Base-by-base conservation (phyloP, 768 basidiomycete genomes). In the Chalciporus pseudorubinellus region DNA sequence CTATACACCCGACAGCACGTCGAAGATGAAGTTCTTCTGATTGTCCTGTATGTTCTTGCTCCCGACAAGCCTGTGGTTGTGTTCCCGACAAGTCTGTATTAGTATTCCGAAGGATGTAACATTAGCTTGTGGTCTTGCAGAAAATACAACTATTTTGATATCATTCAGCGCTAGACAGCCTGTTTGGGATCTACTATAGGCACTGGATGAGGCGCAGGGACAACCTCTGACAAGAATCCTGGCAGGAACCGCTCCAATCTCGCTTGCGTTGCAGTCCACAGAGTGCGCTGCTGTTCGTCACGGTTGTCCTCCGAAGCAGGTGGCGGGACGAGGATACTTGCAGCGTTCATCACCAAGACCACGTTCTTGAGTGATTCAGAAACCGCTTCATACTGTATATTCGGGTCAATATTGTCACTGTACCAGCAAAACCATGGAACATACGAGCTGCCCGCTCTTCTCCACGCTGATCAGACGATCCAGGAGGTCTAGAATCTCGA, bases 321-420 rank as follows among this genome's bases (percentile, higher is more conserved):
- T 12, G 73, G 71, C 4, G 91, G 89, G 4, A 91, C 79, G 16
- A 99, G 81, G 50, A 95, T 84, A 5, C 81, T 80, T 1, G 87
- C 87, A 1, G 94, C 91, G 60, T 94, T 86, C 92, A 99, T 95
- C 44, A 99, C 95, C 43, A 98, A 79, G 14, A 99, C 73, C 44
- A 95, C 90, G 63, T 98, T 98, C 73, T 98, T 98, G 60, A 99
- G 78, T 1, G 94, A 95, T 70, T 99, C 97, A 1, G 92, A 93
- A 18, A 97, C 80, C 0, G 95, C 95, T 67, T 99, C 97, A 66
- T 87, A 86, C 95, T 98, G 59, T 1, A 52, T 16, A 3, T 29
- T 19, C 28, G 8, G 7, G 39, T 68, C 50, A 59, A 28, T 31
- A 31, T 40, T 13, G 28, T 36, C 34, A 46, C 36, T 22, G 8